Percentiles rank a stretch among this genome's conserved stretches.
These are phyloP conservation scores for Neonectria magnoliae DNA, from an alignment of 2,329 filamentous ascomycete genomes.

Conservation along the genomic window DNA sequence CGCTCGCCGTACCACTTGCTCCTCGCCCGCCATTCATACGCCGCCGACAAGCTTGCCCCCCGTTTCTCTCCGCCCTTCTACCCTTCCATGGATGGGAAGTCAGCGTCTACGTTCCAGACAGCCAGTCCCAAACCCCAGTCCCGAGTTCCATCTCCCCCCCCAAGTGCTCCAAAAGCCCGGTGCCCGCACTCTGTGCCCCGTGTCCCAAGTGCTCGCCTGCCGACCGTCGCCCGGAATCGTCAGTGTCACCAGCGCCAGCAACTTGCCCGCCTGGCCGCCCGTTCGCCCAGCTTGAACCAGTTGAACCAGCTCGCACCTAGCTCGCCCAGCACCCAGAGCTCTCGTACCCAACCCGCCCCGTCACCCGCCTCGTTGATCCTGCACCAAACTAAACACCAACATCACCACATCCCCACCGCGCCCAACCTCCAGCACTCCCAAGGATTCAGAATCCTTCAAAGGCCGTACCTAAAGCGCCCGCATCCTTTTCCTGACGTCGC, in stretches of 20 bases:
- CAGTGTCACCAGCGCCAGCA: not conserved
- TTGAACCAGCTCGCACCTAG: not conserved
- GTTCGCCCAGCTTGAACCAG: not conserved
- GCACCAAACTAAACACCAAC: constrained; percentile 14
- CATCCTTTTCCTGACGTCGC: constrained; percentile 31
- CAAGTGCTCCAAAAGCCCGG: constrained; percentile 6
- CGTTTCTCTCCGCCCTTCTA: constrained; percentile 23
- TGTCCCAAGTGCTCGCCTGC: constrained; percentile 13
- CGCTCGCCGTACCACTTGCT: constrained; percentile 27
- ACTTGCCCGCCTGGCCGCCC: constrained; percentile 4
- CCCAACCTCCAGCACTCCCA: constrained; percentile 9
- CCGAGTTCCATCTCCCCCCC: constrained; percentile 3
- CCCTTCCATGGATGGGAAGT: constrained; percentile 33
- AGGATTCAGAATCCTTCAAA: constrained; percentile 16
- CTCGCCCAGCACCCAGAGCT: not conserved
- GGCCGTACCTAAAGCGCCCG: constrained; percentile 16
- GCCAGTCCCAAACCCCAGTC: not conserved
- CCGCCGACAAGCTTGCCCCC: constrained; percentile 24
- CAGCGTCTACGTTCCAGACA: not conserved
- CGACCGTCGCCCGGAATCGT: constrained; percentile 11
- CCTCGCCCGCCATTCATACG: constrained; percentile 22
- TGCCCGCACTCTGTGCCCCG: constrained; percentile 11
- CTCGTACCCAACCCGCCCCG: constrained; percentile 7
- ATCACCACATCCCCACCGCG: constrained; percentile 13
- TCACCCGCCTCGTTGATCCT: constrained; percentile 2